Percentiles rank a stretch among this genome's conserved stretches.
Evolutionary conservation across 179 eudicot genomes (phyloP).

Genomic region (Drosera spatulata): DNA sequence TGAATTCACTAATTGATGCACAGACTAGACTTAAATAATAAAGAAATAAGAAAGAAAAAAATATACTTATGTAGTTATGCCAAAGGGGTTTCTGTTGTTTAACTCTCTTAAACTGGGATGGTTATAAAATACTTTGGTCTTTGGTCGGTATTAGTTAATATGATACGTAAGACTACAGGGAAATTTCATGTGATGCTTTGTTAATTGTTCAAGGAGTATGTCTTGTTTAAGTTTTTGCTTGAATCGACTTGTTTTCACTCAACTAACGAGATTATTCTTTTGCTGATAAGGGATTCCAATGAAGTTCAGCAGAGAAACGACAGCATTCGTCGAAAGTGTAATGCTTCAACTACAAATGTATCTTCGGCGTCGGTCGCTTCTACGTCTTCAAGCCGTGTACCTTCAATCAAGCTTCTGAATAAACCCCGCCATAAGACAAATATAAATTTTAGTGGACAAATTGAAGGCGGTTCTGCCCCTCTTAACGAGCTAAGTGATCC

Average conservation of each 20-base stretch:
- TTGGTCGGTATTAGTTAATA: too few relatives aligned
- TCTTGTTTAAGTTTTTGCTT: not conserved
- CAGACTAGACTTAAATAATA: too few relatives aligned
- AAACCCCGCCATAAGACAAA: conserved; percentile 14
- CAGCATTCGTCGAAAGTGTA: conserved; percentile 1
- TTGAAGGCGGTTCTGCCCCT: conserved; percentile 24
- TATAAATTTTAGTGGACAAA: conserved; percentile 30
- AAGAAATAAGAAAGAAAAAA: too few relatives aligned
- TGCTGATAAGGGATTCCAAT: conserved; percentile 9
- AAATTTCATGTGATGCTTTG: not conserved
- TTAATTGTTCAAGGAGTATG: not conserved
- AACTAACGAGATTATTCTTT: conserved; percentile 1
- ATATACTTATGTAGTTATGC: too few relatives aligned
- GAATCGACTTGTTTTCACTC: not conserved
- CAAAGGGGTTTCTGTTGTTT: too few relatives aligned
- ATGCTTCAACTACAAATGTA: conserved; percentile 4
- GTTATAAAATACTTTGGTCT: too few relatives aligned
- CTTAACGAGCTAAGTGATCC: conserved; percentile 18
- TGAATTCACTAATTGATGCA: too few relatives aligned
- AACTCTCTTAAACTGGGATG: too few relatives aligned
- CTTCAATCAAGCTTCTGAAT: conserved; percentile 10
- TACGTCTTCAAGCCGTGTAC: conserved; percentile 8
- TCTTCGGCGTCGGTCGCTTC: conserved; percentile 15
- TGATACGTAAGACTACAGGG: not conserved
- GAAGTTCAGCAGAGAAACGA: conserved; percentile 6